Base-by-base conservation (phyloP, 1,284 basidiomycete genomes). In the Lentinus polychrous region DNA sequence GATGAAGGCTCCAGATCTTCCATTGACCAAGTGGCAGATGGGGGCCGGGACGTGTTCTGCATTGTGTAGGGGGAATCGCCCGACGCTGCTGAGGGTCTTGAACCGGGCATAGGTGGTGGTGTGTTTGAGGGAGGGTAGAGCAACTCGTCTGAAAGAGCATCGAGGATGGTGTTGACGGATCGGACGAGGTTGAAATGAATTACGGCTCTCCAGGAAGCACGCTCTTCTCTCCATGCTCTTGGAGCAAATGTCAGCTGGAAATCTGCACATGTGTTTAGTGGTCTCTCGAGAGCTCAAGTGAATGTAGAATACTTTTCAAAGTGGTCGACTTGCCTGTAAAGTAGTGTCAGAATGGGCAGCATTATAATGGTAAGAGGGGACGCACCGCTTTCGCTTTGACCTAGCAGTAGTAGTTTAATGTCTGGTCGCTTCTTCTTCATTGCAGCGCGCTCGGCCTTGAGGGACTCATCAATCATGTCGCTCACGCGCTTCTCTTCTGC, bases 121-220 rank as follows among this genome's bases (percentile, higher is more conserved):
- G 53, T 27, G 22, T 18, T 34, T 43, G 45, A 38, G 7, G 49
- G 31, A 8, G 40, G 46, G 43, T 58, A 60, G 43, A 68, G 61
- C 53, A 74, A 66, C 50, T 77, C 74, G 10, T 67, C 61, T 51
- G 69, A 66, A 43, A 79, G 62, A 7, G 69, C 60, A 44, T 79
- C 77, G 49, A 83, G 67, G 47, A 84, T 81, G 45, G 67, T 66
- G 51, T 76, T 73, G 36, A 83, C 65, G 35, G 78, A 77, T 22
- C 77, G 74, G 46, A 83, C 71, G 55, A 85, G 74, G 62, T 84
- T 85, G 58, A 84, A 75, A 53, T 82, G 80, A 48, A 84, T 76
- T 52, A 84, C 78, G 1, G 78, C 66, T 14, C 79, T 70, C 82
- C 81, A 84, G 2, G 76, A 77, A 0, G 68, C 65, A 39, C 77